Evolutionary conservation across 1,284 basidiomycete genomes (phyloP), one percentile per base, ranked within the genome.

Genomic region (Tilletia setariae): DNA sequence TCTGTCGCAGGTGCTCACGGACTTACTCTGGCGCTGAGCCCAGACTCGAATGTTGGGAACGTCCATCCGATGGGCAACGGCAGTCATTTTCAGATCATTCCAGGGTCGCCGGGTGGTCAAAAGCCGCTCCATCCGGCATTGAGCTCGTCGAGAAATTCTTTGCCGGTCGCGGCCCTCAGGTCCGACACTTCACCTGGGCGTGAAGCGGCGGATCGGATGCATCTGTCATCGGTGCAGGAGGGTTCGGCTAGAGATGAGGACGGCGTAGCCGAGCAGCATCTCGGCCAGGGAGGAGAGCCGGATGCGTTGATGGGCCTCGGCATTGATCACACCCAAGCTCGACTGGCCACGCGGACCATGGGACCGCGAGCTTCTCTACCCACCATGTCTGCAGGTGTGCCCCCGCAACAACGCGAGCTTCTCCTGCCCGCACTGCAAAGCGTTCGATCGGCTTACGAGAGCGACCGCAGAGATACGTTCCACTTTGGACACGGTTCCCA

Each of bases 381-480:
- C 28, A 28, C 51, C 13, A 19, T 53, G n/a, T 53, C 51, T n/a
- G n/a, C n/a, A 6, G 51, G 51, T 23, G 13, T 53, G n/a, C 23
- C 51, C 15, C 28, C 56, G 6, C 56, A 61, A 35, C 56, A 61
- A 35, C 8, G 56, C 2, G 56, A 61, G 21, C 56, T 61, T 2
- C 56, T 61, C 2, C 56, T 61, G 11, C 56, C 56, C 19, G 56
- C 56, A 9, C 32, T 61, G 28, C 56, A 61, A 30, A 61, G 32
- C 32, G 56, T 40, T 28, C 56, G 56, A 9, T 35, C 56, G 4
- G 28, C 56, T 19, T 40, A 32, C 30, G 56, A 61, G 35, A 30
- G 56, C 19, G 8, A 61, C 21, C 56, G 56, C 9, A 25, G 56
- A n/a, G 56, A 61, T 16, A 61, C 56, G 7, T 61, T 61, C 32